These are phyloP conservation scores for Papiliotrema flavescens DNA, from an alignment of 1,284 basidiomycete species.

Conservation along the genomic window DNA sequence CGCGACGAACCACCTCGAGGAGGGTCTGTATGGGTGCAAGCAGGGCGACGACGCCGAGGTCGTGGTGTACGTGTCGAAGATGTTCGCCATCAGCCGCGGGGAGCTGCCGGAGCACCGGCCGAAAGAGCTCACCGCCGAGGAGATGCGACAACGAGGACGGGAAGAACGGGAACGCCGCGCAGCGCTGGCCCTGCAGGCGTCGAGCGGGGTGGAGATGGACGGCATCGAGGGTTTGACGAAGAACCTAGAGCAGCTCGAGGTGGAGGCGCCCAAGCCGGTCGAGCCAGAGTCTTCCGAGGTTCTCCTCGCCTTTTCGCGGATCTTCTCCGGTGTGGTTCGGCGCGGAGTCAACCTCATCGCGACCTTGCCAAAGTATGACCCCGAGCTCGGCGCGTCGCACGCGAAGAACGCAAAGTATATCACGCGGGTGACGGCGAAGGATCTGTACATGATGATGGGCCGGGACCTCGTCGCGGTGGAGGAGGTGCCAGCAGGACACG, in stretches of 20 bases:
- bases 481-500: slow-evolving; percentile 87
- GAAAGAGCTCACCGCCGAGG: slow-evolving; percentile 73
- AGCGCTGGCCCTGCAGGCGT: slow-evolving; percentile 31
- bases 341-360: slow-evolving; percentile 66
- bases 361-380: slow-evolving; percentile 84
- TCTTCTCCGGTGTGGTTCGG: slow-evolving; percentile 84
- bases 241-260: slow-evolving; percentile 15
- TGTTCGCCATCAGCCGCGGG: slow-evolving; percentile 82
- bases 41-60: slow-evolving; percentile 60
- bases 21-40: slow-evolving; percentile 72
- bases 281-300: slow-evolving; percentile 53
- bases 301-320: slow-evolving; percentile 84
- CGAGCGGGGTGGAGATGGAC: slow-evolving; percentile 15
- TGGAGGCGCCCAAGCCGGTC: neutral
- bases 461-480: slow-evolving; percentile 81
- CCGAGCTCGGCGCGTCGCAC: slow-evolving; percentile 63
- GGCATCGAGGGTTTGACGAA: slow-evolving; percentile 25
- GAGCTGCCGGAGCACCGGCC: slow-evolving; percentile 85
- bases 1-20: slow-evolving; percentile 75
- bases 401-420: slow-evolving; percentile 69
- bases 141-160: slow-evolving; percentile 70
- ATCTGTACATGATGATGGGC: slow-evolving; percentile 98
- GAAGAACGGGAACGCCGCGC: slow-evolving; percentile 60
- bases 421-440: slow-evolving; percentile 61
- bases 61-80: slow-evolving; percentile 94